Percentiles rank a stretch among this genome's conserved stretches.
Evolutionary conservation across 2,329 filamentous ascomycete species (phyloP).

Genomic region (Xylariaceae sp.): DNA sequence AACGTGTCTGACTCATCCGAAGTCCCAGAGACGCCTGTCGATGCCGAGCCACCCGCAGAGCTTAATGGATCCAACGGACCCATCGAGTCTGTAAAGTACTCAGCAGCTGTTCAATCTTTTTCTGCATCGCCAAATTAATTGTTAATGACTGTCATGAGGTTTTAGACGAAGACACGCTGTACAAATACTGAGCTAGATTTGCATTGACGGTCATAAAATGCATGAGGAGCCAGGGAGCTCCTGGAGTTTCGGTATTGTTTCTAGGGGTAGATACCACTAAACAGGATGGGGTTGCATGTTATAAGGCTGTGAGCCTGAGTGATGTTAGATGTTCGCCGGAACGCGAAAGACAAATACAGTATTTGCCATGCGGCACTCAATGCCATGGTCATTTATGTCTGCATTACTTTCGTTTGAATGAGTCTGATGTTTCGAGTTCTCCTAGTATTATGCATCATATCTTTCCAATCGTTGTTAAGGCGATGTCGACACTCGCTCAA

Average conservation of each 20-base stretch:
- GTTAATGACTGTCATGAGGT: background rate
- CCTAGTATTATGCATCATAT: too few species aligned
- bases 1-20: conserved; percentile 24
- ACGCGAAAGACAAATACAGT: too few species aligned
- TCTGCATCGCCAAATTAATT: too few species aligned
- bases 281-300: conserved; percentile 13
- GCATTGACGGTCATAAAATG: conserved; percentile 13
- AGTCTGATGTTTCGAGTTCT: too few species aligned
- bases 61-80: conserved; percentile 7
- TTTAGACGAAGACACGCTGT: conserved; percentile 9
- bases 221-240: conserved; percentile 13
- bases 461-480: too few species aligned
- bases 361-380: too few species aligned
- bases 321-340: too few species aligned
- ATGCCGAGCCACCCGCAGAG: conserved; percentile 17
- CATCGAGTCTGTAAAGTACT: too few species aligned
- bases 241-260: conserved; percentile 16
- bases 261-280: conserved; percentile 12
- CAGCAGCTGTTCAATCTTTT: too few species aligned
- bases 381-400: too few species aligned
- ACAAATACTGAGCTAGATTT: conserved; percentile 16
- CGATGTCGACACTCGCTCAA: too few species aligned
- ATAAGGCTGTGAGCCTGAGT: background rate
- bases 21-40: conserved; percentile 20
- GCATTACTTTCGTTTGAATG: too few species aligned